Percentiles rank a stretch among this genome's conserved stretches.
Evolutionary conservation across 768 basidiomycete species (phyloP).

Genomic region (Pseudohyphozyma bogoriensis): DNA sequence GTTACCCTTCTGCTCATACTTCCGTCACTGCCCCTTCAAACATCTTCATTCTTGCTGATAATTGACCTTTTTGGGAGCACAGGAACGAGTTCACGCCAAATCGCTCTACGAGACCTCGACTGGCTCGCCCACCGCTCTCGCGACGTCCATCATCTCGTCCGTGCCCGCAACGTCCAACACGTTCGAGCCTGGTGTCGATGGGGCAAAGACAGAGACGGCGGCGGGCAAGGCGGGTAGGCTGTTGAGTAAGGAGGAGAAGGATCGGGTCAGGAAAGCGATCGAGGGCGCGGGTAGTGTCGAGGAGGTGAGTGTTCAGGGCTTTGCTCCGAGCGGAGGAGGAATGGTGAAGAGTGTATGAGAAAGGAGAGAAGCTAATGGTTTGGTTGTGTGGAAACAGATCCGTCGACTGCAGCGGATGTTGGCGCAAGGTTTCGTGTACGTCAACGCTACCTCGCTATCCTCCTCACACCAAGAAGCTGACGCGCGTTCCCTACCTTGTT

Average conservation of each 20-base stretch:
- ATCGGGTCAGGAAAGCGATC: slow-evolving; percentile 75
- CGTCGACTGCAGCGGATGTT: slow-evolving; percentile 33
- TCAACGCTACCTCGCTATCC: slow-evolving; percentile 64
- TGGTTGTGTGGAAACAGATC: slow-evolving; percentile 5
- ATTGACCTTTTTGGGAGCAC: too few species aligned
- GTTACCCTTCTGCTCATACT: not conserved
- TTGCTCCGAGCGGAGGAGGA: not conserved
- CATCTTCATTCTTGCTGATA: not conserved
- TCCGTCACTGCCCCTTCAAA: not conserved
- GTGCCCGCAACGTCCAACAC: slow-evolving; percentile 16
- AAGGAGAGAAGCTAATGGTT: not conserved
- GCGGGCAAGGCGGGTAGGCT: slow-evolving; percentile 62
- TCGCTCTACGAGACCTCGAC: slow-evolving; percentile 71
- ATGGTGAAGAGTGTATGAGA: not conserved
- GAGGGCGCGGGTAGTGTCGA: slow-evolving; percentile 83
- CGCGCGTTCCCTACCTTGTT: slow-evolving; percentile 40
- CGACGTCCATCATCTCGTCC: slow-evolving; percentile 52
- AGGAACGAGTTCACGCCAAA: slow-evolving; percentile 72
- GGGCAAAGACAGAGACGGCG: slow-evolving; percentile 38
- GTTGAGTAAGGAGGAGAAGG: slow-evolving; percentile 84
- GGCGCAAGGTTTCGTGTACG: slow-evolving; percentile 57
- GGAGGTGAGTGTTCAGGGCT: slow-evolving; percentile 48
- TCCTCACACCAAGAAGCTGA: slow-evolving; percentile 38
- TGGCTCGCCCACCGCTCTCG: slow-evolving; percentile 64
- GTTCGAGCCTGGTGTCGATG: slow-evolving; percentile 35